Evolutionary conservation across 176 grass and related monocot species (phyloP).

Genomic region (Alopecurus myosuroides): DNA sequence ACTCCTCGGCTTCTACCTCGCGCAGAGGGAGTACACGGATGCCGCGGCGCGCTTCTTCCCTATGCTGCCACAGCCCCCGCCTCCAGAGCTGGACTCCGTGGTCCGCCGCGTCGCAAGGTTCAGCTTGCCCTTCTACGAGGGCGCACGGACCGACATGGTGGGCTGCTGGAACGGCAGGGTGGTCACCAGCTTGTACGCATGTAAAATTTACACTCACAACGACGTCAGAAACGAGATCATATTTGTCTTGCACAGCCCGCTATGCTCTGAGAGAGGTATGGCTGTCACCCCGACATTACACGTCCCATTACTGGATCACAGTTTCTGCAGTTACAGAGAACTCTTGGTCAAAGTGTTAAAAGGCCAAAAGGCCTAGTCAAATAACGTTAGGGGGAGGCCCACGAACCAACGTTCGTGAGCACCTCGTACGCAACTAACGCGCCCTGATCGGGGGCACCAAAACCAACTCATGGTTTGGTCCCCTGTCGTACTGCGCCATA

Average conservation of each 20-base stretch:
- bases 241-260: not conserved
- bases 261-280: not conserved
- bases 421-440: no score
- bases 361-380: no score
- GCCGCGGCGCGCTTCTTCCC: not conserved
- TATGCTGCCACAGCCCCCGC: not conserved
- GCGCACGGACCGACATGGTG: not conserved
- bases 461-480: no score
- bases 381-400: no score
- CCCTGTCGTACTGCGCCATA: no score
- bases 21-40: not conserved
- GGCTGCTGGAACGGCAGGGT: not conserved
- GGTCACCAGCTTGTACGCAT: not conserved
- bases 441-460: no score
- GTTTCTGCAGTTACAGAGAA: not conserved
- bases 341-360: no score
- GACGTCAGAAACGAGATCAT: not conserved
- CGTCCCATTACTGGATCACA: no score
- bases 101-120: not conserved
- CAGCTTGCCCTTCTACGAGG: not conserved
- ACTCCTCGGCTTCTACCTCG: no score
- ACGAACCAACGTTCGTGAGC: no score
- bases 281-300: not conserved
- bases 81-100: not conserved
- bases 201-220: not conserved